Evolutionary conservation across 1,139 yeast species (phyloP).

Genomic region (Geotrichum histeridarum): DNA sequence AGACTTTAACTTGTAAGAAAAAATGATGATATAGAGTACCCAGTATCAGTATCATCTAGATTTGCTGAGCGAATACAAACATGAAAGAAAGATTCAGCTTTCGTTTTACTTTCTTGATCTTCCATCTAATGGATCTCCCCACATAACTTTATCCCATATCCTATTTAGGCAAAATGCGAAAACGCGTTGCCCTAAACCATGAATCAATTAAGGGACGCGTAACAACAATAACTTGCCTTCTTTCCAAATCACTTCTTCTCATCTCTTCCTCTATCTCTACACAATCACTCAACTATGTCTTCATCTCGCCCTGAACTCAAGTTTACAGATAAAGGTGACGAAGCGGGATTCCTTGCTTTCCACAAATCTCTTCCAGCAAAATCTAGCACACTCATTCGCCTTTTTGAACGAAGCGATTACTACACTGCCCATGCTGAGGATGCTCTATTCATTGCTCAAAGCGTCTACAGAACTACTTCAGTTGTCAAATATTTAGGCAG

Average conservation of each 20-base stretch:
- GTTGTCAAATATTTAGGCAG: conserved; percentile 57
- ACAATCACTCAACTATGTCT: conserved; percentile 2
- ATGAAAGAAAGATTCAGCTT: too few species aligned
- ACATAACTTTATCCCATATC: neutral
- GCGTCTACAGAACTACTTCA: conserved; percentile 73
- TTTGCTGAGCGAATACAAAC: too few species aligned
- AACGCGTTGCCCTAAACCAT: conserved; percentile 4
- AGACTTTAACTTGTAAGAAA: too few species aligned
- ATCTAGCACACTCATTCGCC: conserved; percentile 49
- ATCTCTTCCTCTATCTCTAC: neutral
- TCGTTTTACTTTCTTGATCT: too few species aligned
- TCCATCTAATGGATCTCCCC: too few species aligned
- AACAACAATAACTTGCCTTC: neutral
- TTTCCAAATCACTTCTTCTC: neutral
- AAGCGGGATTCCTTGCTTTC: conserved; percentile 57
- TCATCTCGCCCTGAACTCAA: conserved; percentile 67
- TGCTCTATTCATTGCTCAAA: conserved; percentile 76
- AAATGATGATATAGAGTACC: too few species aligned
- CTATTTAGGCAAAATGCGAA: neutral
- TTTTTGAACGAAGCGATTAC: conserved; percentile 74
- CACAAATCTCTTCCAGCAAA: conserved; percentile 47
- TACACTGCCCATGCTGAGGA: conserved; percentile 70
- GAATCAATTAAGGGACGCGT: neutral
- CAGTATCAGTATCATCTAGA: too few species aligned
- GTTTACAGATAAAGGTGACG: conserved; percentile 61